phyloP scores from a whole-genome alignment of 352 stramenopile species.

The Phytophthora meadii region DNA sequence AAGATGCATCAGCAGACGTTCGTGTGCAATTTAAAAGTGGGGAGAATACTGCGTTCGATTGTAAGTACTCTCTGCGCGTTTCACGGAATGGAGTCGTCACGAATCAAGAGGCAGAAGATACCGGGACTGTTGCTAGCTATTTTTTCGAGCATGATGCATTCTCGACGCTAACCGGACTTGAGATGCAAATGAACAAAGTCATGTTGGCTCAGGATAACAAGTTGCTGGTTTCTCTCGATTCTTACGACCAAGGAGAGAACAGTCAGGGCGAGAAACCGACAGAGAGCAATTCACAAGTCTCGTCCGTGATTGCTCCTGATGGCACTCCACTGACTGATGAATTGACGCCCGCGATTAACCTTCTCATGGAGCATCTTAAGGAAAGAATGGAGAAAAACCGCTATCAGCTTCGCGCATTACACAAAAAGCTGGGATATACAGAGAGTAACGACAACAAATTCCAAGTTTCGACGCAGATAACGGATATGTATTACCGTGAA shows the following conservation, averaged over 20 bases:
- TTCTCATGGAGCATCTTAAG: conserved; percentile 79
- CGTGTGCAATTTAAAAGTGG: conserved; percentile 50
- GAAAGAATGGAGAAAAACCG: conserved; percentile 82
- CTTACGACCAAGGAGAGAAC: conserved; percentile 30
- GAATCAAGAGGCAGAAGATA: conserved; percentile 30
- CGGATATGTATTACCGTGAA: conserved; percentile 79
- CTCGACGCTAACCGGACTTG: conserved; percentile 53
- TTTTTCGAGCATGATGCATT: conserved; percentile 76
- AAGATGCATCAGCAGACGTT: conserved; percentile 36
- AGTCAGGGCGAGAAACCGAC: neutral
- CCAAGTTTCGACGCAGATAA: conserved; percentile 37
- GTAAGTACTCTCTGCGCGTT: conserved; percentile 51
- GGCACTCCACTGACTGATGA: conserved; percentile 50
- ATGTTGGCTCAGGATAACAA: conserved; percentile 39
- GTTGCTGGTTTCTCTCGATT: conserved; percentile 67
- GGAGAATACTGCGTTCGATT: conserved; percentile 37
- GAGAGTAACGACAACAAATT: conserved; percentile 40
- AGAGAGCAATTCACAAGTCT: conserved; percentile 10
- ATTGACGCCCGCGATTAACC: conserved; percentile 74
- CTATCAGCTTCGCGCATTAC: conserved; percentile 58
- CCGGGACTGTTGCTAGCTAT: conserved; percentile 49
- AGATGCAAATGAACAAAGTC: conserved; percentile 56
- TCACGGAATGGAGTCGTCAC: conserved; percentile 19
- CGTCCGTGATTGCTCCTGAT: neutral
- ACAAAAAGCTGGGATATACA: conserved; percentile 50